These are phyloP conservation scores for Starmerella floricola DNA, from an alignment of 805 yeast genomes.

Conservation along the genomic window DNA sequence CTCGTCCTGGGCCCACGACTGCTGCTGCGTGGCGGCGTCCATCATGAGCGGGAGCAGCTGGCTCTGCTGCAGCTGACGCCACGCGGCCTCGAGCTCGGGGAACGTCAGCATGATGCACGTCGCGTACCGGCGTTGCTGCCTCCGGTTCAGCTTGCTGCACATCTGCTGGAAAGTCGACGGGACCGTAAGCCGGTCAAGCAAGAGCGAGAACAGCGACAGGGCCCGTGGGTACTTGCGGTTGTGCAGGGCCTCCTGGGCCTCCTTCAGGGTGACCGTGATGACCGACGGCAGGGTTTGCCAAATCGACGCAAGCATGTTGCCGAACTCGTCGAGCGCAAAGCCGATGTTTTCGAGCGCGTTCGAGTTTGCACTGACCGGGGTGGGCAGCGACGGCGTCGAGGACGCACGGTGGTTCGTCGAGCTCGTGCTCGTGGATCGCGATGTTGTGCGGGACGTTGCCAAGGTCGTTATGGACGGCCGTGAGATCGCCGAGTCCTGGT, in stretches of 20 bases:
- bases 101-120: slow-evolving; percentile 43
- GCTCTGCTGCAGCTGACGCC: slow-evolving; percentile 10
- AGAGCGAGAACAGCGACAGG: neutral
- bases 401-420: neutral
- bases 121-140: slow-evolving; percentile 91
- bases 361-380: neutral
- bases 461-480: too few species aligned
- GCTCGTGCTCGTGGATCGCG: neutral
- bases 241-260: neutral
- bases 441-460: too few species aligned
- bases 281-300: slow-evolving; percentile 1
- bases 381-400: slow-evolving; percentile 1
- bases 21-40: neutral
- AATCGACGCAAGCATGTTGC: neutral
- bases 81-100: slow-evolving; percentile 20
- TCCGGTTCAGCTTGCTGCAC: slow-evolving; percentile 15
- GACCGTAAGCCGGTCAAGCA: slow-evolving; percentile 8
- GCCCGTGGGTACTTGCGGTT: neutral
- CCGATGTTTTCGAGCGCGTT: slow-evolving; percentile 4
- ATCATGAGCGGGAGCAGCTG: slow-evolving; percentile 1
- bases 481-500: neutral
- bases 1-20: slow-evolving; percentile 34
- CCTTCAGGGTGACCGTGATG: neutral
- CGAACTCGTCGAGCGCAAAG: slow-evolving; percentile 5
- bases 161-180: slow-evolving; percentile 8